Percentiles rank a stretch among this genome's conserved stretches.
These are phyloP conservation scores for Monosporascus sp. DNA, from an alignment of 2,329 filamentous ascomycete species.

Conservation along the genomic window DNA sequence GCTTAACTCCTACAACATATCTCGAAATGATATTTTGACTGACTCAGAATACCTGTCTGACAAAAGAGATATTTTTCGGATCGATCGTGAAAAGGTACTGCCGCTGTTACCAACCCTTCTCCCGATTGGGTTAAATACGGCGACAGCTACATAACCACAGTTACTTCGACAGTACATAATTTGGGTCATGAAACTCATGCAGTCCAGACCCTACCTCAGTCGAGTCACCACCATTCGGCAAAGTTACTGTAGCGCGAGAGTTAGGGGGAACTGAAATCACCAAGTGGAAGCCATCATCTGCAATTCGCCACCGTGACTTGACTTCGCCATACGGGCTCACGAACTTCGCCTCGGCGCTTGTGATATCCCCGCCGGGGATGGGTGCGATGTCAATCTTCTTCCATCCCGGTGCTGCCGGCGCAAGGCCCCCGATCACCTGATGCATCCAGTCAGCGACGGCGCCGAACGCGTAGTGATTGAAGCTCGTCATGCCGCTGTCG, in stretches of 20 bases:
- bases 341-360: constrained; percentile 23
- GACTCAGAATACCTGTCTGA: neutral
- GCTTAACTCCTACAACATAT: no score
- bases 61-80: neutral
- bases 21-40: neutral
- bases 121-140: neutral
- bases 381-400: constrained; percentile 31
- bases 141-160: neutral
- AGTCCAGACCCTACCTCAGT: neutral
- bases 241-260: constrained; percentile 13
- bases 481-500: constrained; percentile 42
- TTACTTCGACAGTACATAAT: neutral
- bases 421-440: constrained; percentile 35
- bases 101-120: neutral
- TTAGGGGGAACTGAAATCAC: constrained; percentile 19
- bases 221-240: constrained; percentile 7
- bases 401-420: constrained; percentile 35
- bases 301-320: constrained; percentile 22
- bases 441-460: constrained; percentile 44
- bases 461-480: constrained; percentile 47
- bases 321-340: constrained; percentile 29
- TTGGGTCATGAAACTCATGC: neutral
- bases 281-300: constrained; percentile 16
- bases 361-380: constrained; percentile 32
- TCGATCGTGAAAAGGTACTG: neutral